Evolutionary conservation across 1,139 yeast species (phyloP).

Genomic region (Geotrichum carabidarum): DNA sequence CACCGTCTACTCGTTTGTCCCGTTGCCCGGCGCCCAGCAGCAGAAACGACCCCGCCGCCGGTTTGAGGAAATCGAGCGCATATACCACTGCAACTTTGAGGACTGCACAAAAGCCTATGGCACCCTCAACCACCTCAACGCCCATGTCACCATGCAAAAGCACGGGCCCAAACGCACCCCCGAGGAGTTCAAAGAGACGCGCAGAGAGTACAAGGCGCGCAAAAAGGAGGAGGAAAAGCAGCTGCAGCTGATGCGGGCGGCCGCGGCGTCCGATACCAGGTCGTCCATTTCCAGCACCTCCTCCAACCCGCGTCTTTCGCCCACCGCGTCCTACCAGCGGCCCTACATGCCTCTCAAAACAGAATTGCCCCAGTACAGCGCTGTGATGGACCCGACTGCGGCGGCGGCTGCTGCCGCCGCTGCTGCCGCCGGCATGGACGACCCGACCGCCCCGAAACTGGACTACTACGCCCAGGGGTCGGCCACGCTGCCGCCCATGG

Average conservation of each 20-base stretch:
- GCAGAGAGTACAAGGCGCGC: slow-evolving; percentile 34
- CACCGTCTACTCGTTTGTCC: slow-evolving; percentile 31
- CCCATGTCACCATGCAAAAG: slow-evolving; percentile 65
- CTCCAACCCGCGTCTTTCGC: not conserved
- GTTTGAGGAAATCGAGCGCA: slow-evolving; percentile 64
- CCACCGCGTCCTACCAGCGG: not conserved
- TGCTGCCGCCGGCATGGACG: not conserved
- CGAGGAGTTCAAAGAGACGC: slow-evolving; percentile 56
- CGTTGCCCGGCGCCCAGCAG: slow-evolving; percentile 32
- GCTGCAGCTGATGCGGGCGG: slow-evolving; percentile 12
- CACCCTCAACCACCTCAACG: slow-evolving; percentile 68
- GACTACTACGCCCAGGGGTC: not conserved
- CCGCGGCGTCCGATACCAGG: not conserved
- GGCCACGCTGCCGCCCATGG: not conserved
- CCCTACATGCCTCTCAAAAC: not conserved
- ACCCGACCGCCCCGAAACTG: not conserved
- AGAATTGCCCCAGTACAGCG: too few species aligned
- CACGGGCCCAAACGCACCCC: slow-evolving; percentile 69
- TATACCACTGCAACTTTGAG: slow-evolving; percentile 56
- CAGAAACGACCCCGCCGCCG: slow-evolving; percentile 57
- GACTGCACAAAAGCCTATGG: slow-evolving; percentile 71
- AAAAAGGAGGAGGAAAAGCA: slow-evolving; percentile 26
- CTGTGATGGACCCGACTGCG: too few species aligned
- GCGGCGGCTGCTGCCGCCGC: too few species aligned
- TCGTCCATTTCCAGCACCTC: not conserved